Base-by-base conservation (phyloP, 306 rosid species). In the Acmispon strigosus region DNA sequence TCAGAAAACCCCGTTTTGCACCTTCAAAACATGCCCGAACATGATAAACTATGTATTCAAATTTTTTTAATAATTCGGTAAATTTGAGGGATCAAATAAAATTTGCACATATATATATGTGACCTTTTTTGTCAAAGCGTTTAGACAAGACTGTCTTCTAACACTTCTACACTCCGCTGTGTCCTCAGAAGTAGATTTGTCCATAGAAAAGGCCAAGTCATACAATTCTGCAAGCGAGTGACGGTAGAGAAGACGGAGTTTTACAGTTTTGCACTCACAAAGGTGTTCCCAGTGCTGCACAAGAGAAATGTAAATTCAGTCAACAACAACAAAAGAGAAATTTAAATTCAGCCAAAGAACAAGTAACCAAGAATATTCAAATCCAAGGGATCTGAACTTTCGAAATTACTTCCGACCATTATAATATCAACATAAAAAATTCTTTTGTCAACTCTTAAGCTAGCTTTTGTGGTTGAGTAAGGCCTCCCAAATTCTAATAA, bases 281-380 rank as follows among this genome's bases (percentile, higher is more conserved):
- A 94, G 97, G 78, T 78, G 95, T 75, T 89, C 85, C 86, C 87
- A 90, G 20, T 94, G 98, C 98, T 94, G 92, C 82, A 83, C 10
- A 66, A 78, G 43, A 76, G 51, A 59, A 24, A 84, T 60, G 37
- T 34, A 67, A 36, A 49, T 66, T 79, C 72, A 83, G 76, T 69
- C 50, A 20, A 72, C 27, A 22, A 22, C 24, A 22, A 22, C 24
- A 22, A 22, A 68, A 78, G 43, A 76, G 51, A 59, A 24, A 82
- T 60, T 42, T 39, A 67, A 36, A 48, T 66, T 79, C 72, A 83
- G 76, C 66, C 49, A 20, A 72, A 24, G 42, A 56, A 5, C 51
- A 66, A 71, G 8, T 32, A 8, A 14, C 29, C 10, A 10, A 22
- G 15, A 62, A 5, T 19, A 61, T 55, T 72, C 55, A 70, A 42